Evolutionary conservation across 257 asterid species (phyloP), one percentile per base, ranked within the genome.

Genomic region (Rubia yunnanensis): DNA sequence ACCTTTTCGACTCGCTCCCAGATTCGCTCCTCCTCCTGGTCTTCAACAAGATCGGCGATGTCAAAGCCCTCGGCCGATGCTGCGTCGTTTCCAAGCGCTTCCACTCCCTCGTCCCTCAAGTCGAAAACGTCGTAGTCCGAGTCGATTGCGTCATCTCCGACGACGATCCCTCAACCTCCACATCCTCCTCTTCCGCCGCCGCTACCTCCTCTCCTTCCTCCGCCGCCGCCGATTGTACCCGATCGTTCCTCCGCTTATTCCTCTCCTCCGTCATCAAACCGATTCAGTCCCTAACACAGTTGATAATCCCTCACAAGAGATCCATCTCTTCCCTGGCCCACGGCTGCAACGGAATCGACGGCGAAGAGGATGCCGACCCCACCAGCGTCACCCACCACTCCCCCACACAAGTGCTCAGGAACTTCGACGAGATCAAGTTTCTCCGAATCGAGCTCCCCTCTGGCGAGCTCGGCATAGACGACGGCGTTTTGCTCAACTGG

Each of bases 141-240:
- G 98, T 92, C 59, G 98, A 92, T 64, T 92, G 98, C 74, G 98
- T 92, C 7, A 87, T 89, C 74, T 92, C 95, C 66, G 96, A 89
- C 63, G 98, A 92, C 32, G 91, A 22, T 22, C 57, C 57, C 10
- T 20, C 56, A 3, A 7, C 49, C 15, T 41, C 49, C 17, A 7
- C 74, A 4, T 30, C 63, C 20, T 22, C 69, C 50, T 11, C 73
- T 0, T 72, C 78, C 15, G 27, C 57, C 54, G 9, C 54, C 27
- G 26, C 57, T 10, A 41, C 5, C n/a, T 50, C 57, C 26, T 50
- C 56, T 2, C 18, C 56, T 50, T n/a, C 75, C 5, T 36, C 62
- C 20, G 22, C 69, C 57, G 18, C 70, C 1, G 75, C 79, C 14
- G 68, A 77, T 68, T 85, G 83, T 77, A 77, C 91, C 10, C 87